Base-by-base conservation (phyloP, 345 rosid species). In the Boechera stricta region DNA sequence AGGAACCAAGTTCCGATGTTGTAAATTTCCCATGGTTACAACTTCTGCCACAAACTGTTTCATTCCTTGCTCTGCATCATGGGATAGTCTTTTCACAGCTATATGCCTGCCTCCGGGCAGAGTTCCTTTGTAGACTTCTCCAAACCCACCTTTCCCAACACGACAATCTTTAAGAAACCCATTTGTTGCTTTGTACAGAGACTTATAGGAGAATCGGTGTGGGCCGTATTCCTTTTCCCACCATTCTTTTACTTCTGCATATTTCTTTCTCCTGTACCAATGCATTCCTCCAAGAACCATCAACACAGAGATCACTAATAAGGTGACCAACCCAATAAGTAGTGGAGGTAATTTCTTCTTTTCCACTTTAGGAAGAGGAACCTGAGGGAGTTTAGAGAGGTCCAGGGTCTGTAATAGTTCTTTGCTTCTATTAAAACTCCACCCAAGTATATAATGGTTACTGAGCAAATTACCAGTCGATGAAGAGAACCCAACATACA, bases 401-500 rank as follows among this genome's bases (percentile, higher is more conserved):
- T 73, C 51, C 3, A 91, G 69, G 1, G 55, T 53, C 75, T 72
- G 78, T 21, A 88, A 80, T 2, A 1, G 3, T 1, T 39, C 64
- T 76, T 31, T 59, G 49, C 80, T 84, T 60, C n/a, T 74, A 26
- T 61, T 81, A 75, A 83, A 91, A 78, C 90, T 91, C 90, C 97
- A 90, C 12, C 93, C 89, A 4, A 87, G 81, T 26, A 89, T 72
- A 44, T 83, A 87, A 0, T 89, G 89, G 41, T 75, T 45, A 31
- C 84, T 75, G 7, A 18, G 1, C 6, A 64, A 0, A 0, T 68
- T 21, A 0, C 89, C 86, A 2, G 89, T 85, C 7, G 94, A 7
- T 26, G 90, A 80, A n/a, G 90, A 86, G 81, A 89, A 85, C 10
- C 94, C 97, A 11, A 87, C 81, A 57, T 44, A 84, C 87, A 86